phyloP scores from a whole-genome alignment of 345 rosid species.

The Hypericum perforatum region DNA sequence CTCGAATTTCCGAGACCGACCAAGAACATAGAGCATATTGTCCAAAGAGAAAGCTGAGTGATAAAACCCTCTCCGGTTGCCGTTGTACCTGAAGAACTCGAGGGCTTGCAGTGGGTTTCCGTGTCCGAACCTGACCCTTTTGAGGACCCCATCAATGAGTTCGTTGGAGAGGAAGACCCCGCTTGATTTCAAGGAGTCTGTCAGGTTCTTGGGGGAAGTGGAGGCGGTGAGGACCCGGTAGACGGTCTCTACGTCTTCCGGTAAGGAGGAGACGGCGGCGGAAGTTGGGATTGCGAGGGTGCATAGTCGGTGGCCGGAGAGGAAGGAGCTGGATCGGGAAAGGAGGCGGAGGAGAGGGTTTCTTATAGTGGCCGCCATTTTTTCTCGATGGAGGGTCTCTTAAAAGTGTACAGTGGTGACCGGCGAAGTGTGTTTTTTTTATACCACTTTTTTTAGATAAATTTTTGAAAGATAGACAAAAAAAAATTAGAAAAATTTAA shows the following conservation, averaged over 20 bases:
- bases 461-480: too few relatives aligned
- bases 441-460: too few relatives aligned
- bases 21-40: constrained; percentile 67
- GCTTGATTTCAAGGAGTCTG: constrained; percentile 34
- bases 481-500: too few relatives aligned
- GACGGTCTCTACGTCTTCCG: constrained; percentile 13
- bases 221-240: constrained; percentile 14
- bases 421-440: too few relatives aligned
- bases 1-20: constrained; percentile 62
- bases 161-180: constrained; percentile 53
- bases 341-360: too few relatives aligned
- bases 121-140: constrained; percentile 72
- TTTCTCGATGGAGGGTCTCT: too few relatives aligned
- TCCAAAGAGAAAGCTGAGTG: constrained; percentile 60
- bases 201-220: constrained; percentile 24
- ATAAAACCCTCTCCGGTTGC: constrained; percentile 45
- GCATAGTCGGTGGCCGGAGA: constrained; percentile 3
- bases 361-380: too few relatives aligned
- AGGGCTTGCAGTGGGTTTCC: constrained; percentile 73
- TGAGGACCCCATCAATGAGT: constrained; percentile 53
- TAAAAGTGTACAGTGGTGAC: too few relatives aligned
- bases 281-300: background rate
- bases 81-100: constrained; percentile 44
- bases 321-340: background rate
- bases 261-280: background rate